Conservation (phyloP, 768 basidiomycete genomes). For the Xerocomus brunneocitrinus region DNA sequence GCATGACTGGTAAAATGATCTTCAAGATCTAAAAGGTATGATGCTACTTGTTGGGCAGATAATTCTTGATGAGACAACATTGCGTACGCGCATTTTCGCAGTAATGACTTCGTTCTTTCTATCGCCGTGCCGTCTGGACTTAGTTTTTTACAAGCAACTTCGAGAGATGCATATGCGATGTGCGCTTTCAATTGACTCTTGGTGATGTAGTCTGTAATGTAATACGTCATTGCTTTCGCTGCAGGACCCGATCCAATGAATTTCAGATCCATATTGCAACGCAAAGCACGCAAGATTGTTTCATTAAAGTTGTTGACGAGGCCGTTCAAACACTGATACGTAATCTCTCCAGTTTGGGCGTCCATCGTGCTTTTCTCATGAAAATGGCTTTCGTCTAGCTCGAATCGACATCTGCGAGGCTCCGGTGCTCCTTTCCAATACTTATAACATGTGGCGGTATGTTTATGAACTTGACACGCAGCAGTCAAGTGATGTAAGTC, state of each 20-base stretch:
- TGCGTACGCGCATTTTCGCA: conserved; percentile 8
- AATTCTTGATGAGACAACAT: conserved; percentile 25
- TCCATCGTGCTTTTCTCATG: neutral
- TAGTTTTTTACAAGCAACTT: neutral
- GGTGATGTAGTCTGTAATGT: conserved; percentile 35
- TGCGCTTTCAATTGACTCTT: conserved; percentile 12
- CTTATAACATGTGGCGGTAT: neutral
- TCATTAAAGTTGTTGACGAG: neutral
- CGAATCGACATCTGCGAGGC: neutral
- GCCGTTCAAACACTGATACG: neutral
- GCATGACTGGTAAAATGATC: neutral
- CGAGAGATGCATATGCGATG: neutral
- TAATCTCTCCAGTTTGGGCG: neutral
- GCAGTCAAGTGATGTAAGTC: neutral
- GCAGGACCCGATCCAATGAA: conserved; percentile 16
- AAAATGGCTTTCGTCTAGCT: neutral
- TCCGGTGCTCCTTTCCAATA: neutral
- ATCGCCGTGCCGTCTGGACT: no score
- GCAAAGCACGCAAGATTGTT: neutral
- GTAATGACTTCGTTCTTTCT: neutral
- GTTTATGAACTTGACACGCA: neutral
- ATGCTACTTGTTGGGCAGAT: neutral
- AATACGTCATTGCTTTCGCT: conserved; percentile 29
- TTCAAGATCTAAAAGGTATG: neutral
- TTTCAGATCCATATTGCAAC: neutral